These are phyloP conservation scores for Xylariaceae sp. DNA, from an alignment of 2,329 filamentous ascomycete species.

Conservation along the genomic window DNA sequence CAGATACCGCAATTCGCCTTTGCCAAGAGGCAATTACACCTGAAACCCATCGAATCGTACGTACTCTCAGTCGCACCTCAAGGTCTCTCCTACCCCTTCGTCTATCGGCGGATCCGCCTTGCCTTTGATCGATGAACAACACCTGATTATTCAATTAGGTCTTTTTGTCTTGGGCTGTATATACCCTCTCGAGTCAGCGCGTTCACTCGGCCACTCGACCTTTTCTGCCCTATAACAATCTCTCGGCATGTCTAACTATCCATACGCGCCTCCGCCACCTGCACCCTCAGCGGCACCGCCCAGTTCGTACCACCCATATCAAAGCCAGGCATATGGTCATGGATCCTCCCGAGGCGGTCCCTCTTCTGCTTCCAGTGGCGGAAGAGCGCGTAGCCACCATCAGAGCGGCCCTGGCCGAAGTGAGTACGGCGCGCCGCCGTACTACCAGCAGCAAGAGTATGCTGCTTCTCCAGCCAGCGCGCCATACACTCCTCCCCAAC, in stretches of 20 bases:
- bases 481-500: conserved; percentile 20
- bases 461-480: conserved; percentile 14
- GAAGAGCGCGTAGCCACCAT: conserved; percentile 19
- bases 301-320: conserved; percentile 21
- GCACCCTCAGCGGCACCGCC: conserved; percentile 21
- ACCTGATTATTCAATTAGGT: too few relatives aligned
- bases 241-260: conserved; percentile 21
- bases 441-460: conserved; percentile 23
- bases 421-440: conserved; percentile 17
- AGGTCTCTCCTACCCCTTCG: too few relatives aligned
- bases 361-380: conserved; percentile 12
- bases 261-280: conserved; percentile 24
- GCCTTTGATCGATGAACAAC: too few relatives aligned
- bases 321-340: conserved; percentile 37
- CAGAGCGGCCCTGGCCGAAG: conserved; percentile 16
- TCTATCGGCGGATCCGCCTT: too few relatives aligned
- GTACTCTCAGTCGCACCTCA: too few relatives aligned
- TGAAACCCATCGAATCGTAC: too few relatives aligned
- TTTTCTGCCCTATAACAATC: too few relatives aligned
- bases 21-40: too few relatives aligned
- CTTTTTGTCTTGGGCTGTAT: too few relatives aligned
- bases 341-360: conserved; percentile 21
- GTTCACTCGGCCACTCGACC: too few relatives aligned
- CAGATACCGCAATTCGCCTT: too few relatives aligned
- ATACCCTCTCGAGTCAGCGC: too few relatives aligned